Percentiles rank a stretch among this genome's conserved stretches.
Conservation (phyloP, 257 asterid genomes). For the Thymus mandschuricus region DNA sequence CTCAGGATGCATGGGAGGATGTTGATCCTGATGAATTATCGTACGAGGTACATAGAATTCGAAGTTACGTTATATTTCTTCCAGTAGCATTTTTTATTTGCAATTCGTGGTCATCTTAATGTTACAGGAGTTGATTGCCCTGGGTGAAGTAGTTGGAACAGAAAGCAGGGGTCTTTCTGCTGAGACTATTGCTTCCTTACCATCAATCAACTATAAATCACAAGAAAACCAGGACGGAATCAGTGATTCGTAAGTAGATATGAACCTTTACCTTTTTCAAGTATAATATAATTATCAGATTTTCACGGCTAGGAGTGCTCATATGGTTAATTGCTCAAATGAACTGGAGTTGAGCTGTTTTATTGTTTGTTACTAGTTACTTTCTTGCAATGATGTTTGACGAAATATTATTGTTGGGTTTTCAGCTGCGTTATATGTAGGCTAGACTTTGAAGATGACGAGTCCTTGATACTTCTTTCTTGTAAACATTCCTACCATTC, state of each 20-base stretch:
- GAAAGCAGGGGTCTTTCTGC: constrained; percentile 33
- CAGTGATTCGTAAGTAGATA: constrained; percentile 27
- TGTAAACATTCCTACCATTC: constrained; percentile 90
- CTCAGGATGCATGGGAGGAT: constrained; percentile 28
- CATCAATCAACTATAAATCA: constrained; percentile 25
- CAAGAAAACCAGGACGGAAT: constrained; percentile 24
- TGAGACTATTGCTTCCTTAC: constrained; percentile 30
- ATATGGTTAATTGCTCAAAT: no score
- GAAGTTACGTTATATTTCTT: not conserved
- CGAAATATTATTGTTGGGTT: constrained; percentile 1
- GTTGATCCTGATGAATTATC: constrained; percentile 29
- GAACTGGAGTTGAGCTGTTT: no score
- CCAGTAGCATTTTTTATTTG: not conserved
- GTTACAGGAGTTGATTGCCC: constrained; percentile 29
- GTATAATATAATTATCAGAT: not conserved
- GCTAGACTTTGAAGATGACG: constrained; percentile 91
- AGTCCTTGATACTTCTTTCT: constrained; percentile 70
- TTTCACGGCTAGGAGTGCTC: no score
- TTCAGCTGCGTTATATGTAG: constrained; percentile 58
- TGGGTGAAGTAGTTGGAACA: constrained; percentile 28
- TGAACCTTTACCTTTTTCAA: not conserved
- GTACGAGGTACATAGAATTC: constrained; percentile 19
- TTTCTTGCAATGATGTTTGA: constrained; percentile 10
- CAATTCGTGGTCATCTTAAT: not conserved
- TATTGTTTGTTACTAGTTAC: not conserved